Base-by-base conservation (phyloP, 2,329 filamentous ascomycete genomes). In the Dactylellina leptospora region DNA sequence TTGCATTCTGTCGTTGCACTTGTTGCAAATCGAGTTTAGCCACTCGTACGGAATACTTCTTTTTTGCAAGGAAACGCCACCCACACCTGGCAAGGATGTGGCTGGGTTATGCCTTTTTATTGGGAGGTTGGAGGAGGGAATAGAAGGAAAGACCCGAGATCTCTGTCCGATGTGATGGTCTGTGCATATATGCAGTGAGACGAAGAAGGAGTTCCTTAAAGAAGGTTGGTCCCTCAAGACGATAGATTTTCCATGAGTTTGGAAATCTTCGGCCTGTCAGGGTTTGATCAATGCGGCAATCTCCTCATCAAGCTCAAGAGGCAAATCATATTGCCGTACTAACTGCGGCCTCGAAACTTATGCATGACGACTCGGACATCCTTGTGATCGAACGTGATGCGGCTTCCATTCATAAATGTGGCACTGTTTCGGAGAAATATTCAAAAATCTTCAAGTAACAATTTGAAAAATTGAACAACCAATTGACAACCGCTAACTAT, bases 21-120 rank as follows among this genome's bases (percentile, higher is more conserved):
- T 64, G 68, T 72, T 72, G 68, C 68, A 72, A 72, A 72, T 72
- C 68, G 59, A 64, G 68, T 72, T 72, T 72, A 72, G 68, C 68
- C 68, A 72, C 64, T 53, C 45, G n/a, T 16, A 16, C 36, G n/a
- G n/a, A n/a, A n/a, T n/a, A n/a, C n/a, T n/a, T n/a, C n/a, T n/a
- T n/a, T 58, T 54, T 50, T 40, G 48, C 59, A 47, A 36, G 51
- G 61, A 33, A 38, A 68, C 55, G 62, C 62, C 62, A 68, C 62
- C 62, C 62, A 68, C 62, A 68, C 62, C 54, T 68, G 36, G 20
- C 55, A 70, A 61, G 55, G 55, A 61, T 70, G 64, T 70, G 64
- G 64, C 64, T 48, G 30, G 47, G 33, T 28, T 22, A n/a, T 36
- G 30, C 13, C 30, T 6, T 38, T 55, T 55, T 23, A 20, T 10